Evolutionary conservation across 1,284 basidiomycete genomes (phyloP), one percentile per base, ranked within the genome.

Genomic region (Entoloma clypeatum): DNA sequence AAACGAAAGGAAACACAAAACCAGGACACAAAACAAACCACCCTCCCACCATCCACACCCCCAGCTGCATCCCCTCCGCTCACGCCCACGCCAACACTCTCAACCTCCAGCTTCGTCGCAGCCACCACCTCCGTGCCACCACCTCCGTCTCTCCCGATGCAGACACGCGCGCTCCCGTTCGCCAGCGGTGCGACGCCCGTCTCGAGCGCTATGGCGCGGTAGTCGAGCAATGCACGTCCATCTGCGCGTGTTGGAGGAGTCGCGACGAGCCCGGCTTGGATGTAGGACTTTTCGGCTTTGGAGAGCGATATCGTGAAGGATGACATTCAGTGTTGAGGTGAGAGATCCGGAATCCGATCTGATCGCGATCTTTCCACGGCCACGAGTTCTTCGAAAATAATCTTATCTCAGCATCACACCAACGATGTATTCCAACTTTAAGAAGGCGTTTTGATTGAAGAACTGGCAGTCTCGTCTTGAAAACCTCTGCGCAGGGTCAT

Each of bases 281-380:
- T 82, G 56, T 83, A 90, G 1, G 84, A 75, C 53, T 75, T 77
- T 64, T 89, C 86, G 1, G 85, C 75, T 53, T 87, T 87, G 36
- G 86, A 88, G 38, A 79, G 61, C 1, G 74, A 69, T 10, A 43
- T 28, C 45, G 43, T 47, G n/a, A n/a, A n/a, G n/a, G n/a, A n/a
- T n/a, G n/a, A n/a, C n/a, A n/a, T n/a, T n/a, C n/a, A n/a, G n/a
- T n/a, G 23, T 29, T 37, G 10, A 18, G 23, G 28, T 27, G 36
- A 31, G 34, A 39, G 22, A 44, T 44, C 43, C 43, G 43, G 41
- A 18, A 0, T 4, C 42, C 42, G 42, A 41, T 25, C 11, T 10
- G n/a, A 23, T 24, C n/a, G n/a, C n/a, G n/a, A n/a, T n/a, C n/a
- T n/a, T n/a, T n/a, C n/a, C n/a, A n/a, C n/a, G n/a, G n/a, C n/a